Base-by-base conservation (phyloP, 2,329 filamentous ascomycete genomes). In the Plenodomus tracheiphilus region DNA sequence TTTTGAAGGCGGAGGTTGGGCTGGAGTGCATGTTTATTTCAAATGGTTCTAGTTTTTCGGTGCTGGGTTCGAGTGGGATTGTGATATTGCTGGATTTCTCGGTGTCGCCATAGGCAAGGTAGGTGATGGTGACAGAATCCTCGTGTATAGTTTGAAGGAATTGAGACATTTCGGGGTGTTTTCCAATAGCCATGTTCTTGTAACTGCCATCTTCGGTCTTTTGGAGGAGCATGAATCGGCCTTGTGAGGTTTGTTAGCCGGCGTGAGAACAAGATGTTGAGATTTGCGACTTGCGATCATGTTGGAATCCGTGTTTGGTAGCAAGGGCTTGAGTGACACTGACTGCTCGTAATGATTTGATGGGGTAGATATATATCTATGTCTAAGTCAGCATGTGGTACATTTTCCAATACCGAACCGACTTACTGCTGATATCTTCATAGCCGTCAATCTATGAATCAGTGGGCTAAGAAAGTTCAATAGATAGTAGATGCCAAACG, bases 341-440 rank as follows among this genome's bases (percentile, higher is more conserved):
- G 4, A 73, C 66, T 2, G 63, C 68, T 15, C 75, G 72, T 6
- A 79, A 64, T 13, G 75, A 75, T 56, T 79, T 79, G 64, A 79
- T 75, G 2, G 77, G 77, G 49, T 79, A 79, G 5, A 73, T 67
- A 48, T 75, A 76, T 13, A 79, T 71, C 70, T 77, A 6, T 11
- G 9, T 10, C 13, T 2, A 15, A 41, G 34, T 56, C n/a, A 59
- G 48, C 37, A 38, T 13, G 4, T 22, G 8, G 2, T 3, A 11
- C 25, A 25, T 15, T n/a, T 15, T 39, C 36, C 28, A n/a, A 11
- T n/a, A 11, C 7, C 13, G 37, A 47, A 37, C 59, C 38, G 10
- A 9, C 35, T 18, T 53, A 70, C 69, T 51, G 68, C 66, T 44
- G 62, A 65, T 48, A 72, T 68, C 35, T 55, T 65, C 67, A 72